These are phyloP conservation scores for Sclerotinia subarctica DNA, from an alignment of 2,329 filamentous ascomycete species.

Conservation along the genomic window DNA sequence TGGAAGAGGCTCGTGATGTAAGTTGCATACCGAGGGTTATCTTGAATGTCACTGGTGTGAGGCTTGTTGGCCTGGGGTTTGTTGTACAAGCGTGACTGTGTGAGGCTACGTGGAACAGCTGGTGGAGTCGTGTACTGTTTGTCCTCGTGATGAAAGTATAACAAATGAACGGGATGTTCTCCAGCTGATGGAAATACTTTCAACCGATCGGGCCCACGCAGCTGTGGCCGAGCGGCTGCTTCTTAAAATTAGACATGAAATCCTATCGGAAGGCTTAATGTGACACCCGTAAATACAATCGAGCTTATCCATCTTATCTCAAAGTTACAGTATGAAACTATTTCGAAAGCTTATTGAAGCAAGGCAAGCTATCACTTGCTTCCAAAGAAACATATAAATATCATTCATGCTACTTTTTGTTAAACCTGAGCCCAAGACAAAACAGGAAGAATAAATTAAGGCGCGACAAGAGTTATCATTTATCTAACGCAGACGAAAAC, in stretches of 20 bases:
- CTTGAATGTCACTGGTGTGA: constrained; percentile 11
- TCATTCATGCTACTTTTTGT: too few species aligned
- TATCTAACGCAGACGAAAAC: neutral
- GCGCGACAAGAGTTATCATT: neutral
- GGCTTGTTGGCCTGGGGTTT: neutral
- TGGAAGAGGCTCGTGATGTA: neutral
- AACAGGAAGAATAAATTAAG: too few species aligned
- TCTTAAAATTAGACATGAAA: neutral
- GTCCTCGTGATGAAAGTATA: neutral
- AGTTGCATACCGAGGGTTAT: neutral
- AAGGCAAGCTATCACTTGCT: neutral
- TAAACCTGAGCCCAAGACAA: too few species aligned
- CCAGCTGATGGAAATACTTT: neutral
- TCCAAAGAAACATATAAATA: neutral
- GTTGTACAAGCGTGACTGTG: neutral
- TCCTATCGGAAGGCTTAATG: too few species aligned
- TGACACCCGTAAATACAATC: neutral
- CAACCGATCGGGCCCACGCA: neutral
- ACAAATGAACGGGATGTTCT: neutral
- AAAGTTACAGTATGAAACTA: neutral
- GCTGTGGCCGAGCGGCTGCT: too few species aligned
- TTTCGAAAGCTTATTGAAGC: neutral
- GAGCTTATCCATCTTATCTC: too few species aligned
- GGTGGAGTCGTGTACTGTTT: neutral
- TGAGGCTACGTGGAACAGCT: neutral